Base-by-base conservation (phyloP, 257 asterid species). In the Datura wrightii region DNA sequence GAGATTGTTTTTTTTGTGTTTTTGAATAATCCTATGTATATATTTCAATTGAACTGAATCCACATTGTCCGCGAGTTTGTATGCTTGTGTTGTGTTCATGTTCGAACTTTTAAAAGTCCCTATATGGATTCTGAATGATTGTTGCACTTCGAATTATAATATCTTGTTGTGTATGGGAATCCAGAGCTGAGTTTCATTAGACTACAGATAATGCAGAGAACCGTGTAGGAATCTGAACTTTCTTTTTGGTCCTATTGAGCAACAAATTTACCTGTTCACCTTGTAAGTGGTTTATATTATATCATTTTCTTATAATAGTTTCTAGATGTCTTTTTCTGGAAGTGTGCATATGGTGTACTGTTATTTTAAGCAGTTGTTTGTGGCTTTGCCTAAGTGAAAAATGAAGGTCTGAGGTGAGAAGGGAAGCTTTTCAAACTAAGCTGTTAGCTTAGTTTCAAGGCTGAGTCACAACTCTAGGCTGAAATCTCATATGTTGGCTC, bases 41-140 rank as follows among this genome's bases (percentile, higher is more conserved):
- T 71, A 71, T 71, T 71, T 71, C 56, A 71, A 8, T 18, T 71
- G 79, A 71, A 41, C 16, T 71, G 37, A 71, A 71, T 42, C 54
- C 55, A 14, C 79, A 69, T 41, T 18, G 36, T 2, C 16, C 44
- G 39, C 37, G 39, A 71, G 56, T 71, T n/a, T 71, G 79, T 42
- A n/a, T 42, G 18, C 55, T 42, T 39, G 54, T 70, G 79, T 50
- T 42, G 16, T 41, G 53, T 69, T 41, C 36, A 70, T 70, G 79
- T 37, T 70, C 13, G 36, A 70, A 55, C 36, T 70, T 70, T 42
- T 70, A 10, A 44, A 44, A n/a, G n/a, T 71, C 18, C 42, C 18
- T 44, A n/a, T n/a, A n/a, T 71, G 55, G 39, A 41, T n/a, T 44
- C 56, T n/a, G 56, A 44, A 44, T 71, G 55, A 42, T 42, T 44